Evolutionary conservation across 2,329 filamentous ascomycete species (phyloP).

Genomic region (Cryphonectria radicalis): DNA sequence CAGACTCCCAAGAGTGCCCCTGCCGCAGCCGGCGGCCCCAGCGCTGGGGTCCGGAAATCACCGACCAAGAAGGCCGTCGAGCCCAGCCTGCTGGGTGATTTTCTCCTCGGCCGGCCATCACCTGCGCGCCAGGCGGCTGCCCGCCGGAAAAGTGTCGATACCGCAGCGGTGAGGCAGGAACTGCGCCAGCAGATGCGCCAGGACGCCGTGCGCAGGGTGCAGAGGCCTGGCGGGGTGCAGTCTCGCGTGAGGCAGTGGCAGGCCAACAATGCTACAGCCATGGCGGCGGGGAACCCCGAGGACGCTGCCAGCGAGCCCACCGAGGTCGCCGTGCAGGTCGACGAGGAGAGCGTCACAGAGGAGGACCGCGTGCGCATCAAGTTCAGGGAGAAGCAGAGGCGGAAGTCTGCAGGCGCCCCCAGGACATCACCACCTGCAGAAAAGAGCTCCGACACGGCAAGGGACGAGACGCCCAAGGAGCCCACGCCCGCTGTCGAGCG

Average conservation of each 20-base stretch:
- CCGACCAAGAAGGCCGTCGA: slow-evolving; percentile 46
- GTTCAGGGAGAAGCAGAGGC: slow-evolving; percentile 50
- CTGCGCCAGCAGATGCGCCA: slow-evolving; percentile 61
- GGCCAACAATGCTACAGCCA: slow-evolving; percentile 71
- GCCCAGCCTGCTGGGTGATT: slow-evolving; percentile 59
- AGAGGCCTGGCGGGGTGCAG: slow-evolving; percentile 69
- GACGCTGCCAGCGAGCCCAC: slow-evolving; percentile 60
- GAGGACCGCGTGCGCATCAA: slow-evolving; percentile 64
- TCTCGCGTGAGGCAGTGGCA: slow-evolving; percentile 87
- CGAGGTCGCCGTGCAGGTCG: slow-evolving; percentile 63
- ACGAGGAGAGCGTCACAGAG: slow-evolving; percentile 65
- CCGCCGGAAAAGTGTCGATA: slow-evolving; percentile 60
- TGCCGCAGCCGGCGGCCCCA: slow-evolving; percentile 38
- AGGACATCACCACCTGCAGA: slow-evolving; percentile 36
- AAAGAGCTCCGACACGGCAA: slow-evolving; percentile 33
- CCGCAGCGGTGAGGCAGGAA: slow-evolving; percentile 56
- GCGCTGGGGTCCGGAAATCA: slow-evolving; percentile 31
- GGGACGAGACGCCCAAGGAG: slow-evolving; percentile 32
- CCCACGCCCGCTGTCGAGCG: slow-evolving; percentile 44
- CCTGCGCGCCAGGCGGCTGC: slow-evolving; percentile 56
- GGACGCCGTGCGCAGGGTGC: slow-evolving; percentile 61
- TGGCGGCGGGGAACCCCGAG: slow-evolving; percentile 55
- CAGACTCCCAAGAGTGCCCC: slow-evolving; percentile 51
- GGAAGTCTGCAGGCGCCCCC: slow-evolving; percentile 26
- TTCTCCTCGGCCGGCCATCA: slow-evolving; percentile 60